Conservation (phyloP, 2,329 filamentous ascomycete species). For the Diaporthe australafricana region DNA sequence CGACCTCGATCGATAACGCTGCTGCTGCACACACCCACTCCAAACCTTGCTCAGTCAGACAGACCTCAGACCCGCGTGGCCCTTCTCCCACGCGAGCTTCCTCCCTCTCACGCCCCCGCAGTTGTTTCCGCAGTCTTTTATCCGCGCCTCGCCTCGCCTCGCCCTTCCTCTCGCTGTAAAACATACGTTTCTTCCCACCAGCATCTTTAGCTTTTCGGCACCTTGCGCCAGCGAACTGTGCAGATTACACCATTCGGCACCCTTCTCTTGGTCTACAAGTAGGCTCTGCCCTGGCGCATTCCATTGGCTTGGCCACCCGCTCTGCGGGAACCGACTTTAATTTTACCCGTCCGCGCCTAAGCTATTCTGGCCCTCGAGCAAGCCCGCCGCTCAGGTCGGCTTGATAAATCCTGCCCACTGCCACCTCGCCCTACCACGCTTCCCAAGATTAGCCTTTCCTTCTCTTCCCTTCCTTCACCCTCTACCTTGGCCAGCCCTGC, state of each 20-base stretch:
- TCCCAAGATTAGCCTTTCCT: conserved; percentile 20
- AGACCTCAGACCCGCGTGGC: background rate
- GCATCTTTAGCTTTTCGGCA: conserved; percentile 10
- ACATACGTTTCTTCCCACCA: background rate
- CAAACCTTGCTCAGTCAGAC: background rate
- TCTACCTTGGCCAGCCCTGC: conserved; percentile 21
- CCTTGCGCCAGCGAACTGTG: background rate
- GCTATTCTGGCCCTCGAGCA: background rate
- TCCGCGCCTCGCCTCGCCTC: conserved; percentile 1
- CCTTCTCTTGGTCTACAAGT: background rate
- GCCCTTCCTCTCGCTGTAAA: background rate
- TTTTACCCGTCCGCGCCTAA: conserved; percentile 4
- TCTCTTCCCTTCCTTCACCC: background rate
- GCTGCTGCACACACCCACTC: background rate
- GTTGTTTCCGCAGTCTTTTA: background rate
- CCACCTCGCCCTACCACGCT: conserved; percentile 16
- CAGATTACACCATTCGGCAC: conserved; percentile 19
- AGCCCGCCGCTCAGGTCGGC: background rate
- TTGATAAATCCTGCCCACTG: conserved; percentile 24
- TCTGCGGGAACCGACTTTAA: conserved; percentile 20
- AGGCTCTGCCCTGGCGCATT: conserved; percentile 3
- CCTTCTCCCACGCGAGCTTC: background rate
- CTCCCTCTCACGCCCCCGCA: conserved; percentile 15
- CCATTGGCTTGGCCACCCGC: conserved; percentile 25
- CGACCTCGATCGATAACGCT: background rate